Base-by-base conservation (phyloP, 163 green algal species). In the Botryococcus braunii region DNA sequence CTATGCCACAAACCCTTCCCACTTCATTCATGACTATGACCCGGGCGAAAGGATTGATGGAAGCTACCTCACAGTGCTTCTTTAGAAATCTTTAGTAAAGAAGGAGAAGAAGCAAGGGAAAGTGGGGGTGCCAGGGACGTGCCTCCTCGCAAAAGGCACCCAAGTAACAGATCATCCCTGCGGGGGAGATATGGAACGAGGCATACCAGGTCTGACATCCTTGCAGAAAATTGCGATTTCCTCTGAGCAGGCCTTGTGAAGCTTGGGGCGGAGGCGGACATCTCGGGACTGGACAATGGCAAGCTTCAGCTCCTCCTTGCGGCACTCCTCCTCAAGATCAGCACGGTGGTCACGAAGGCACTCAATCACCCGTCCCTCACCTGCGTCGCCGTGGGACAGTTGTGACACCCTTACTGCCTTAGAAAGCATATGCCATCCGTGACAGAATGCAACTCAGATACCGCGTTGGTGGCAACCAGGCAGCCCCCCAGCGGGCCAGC, bases 211-310 rank as follows among this genome's bases (percentile, higher is more conserved):
- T 29, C 41, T 8, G 23, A 72, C 40, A 17, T 57, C 77, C 66
- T 84, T 83, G 79, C 87, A 94, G 75, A 86, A 93, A 3, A 87
- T 76, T 0, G 77, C 70, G 66, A 85, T 81, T 78, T 93, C 86
- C 66, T 88, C 80, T 3, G 79, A 85, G 77, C 88, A 95, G 3
- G 84, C 68, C 65, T 91, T 88, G 62, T 83, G 81, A 34, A 95
- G 77, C 71, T 84, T 87, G 0, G 88, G 87, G 31, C 78, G 69
- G 64, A 95, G 77, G 23, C 86, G 76, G 3, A 91, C 81, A 65
- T 92, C 85, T 3, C 81, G 68, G 36, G 82, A 83, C 77, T 95
- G 84, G 31, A 91, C 68, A 35, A 86, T 82, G 40, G 62, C 66
- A 23, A 93, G 78, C 72, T 89, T 87, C 43, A 80, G 65, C 75